Percentiles rank a stretch among this genome's conserved stretches.
Evolutionary conservation across 2,329 filamentous ascomycete species (phyloP).

Genomic region (Dryadomyces quercus-mongolicae): DNA sequence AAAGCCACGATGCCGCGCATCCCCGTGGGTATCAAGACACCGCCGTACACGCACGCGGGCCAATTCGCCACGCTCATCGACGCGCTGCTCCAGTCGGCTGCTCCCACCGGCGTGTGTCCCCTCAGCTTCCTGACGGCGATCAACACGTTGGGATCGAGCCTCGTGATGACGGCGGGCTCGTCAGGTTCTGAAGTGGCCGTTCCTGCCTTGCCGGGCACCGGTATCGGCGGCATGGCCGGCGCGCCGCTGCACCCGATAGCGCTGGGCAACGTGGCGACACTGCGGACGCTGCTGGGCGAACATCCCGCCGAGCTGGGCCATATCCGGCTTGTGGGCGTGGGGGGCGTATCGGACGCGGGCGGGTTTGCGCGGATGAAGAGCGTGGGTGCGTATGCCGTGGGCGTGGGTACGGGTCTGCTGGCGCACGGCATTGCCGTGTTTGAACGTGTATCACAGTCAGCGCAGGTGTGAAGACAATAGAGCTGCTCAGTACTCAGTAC

Average conservation of each 20-base stretch:
- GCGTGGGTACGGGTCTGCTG: conserved; percentile 57
- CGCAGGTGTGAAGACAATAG: too few relatives aligned
- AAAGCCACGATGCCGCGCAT: conserved; percentile 14
- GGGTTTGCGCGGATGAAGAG: conserved; percentile 54
- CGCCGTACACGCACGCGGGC: conserved; percentile 59
- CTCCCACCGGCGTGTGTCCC: conserved; percentile 19
- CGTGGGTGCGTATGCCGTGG: conserved; percentile 56
- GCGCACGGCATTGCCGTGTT: conserved; percentile 51
- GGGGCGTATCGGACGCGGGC: conserved; percentile 53
- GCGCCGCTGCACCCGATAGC: conserved; percentile 61
- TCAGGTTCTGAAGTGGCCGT: conserved; percentile 14
- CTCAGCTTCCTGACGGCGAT: conserved; percentile 61
- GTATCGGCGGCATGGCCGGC: conserved; percentile 62
- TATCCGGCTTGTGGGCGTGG: conserved; percentile 58
- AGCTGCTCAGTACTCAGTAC: too few relatives aligned
- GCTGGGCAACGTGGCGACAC: conserved; percentile 60
- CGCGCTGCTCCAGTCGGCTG: conserved; percentile 29
- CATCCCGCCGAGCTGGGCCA: conserved; percentile 29
- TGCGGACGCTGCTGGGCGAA: conserved; percentile 47
- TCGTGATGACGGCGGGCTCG: conserved; percentile 38
- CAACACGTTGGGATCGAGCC: conserved; percentile 58
- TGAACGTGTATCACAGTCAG: conserved; percentile 43
- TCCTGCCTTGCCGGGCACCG: conserved; percentile 39
- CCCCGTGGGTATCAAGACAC: conserved; percentile 55
- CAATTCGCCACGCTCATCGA: conserved; percentile 48